Evolutionary conservation across 495 filamentous ascomycete genomes (phyloP).

Genomic region (Penicillium cataractarum): DNA sequence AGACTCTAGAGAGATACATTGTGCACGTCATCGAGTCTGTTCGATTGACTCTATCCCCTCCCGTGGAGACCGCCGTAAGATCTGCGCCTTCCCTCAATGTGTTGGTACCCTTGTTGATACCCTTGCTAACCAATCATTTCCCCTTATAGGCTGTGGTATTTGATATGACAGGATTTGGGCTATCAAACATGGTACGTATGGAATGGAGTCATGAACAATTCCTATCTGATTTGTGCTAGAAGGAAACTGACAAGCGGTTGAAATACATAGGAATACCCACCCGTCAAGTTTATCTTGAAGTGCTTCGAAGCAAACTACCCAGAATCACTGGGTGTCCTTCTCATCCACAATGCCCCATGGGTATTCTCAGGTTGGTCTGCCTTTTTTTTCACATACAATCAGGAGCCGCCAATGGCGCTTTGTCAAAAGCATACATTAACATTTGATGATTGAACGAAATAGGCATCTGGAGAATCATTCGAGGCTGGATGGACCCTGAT

Average conservation of each 20-base stretch:
- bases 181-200: constrained; percentile 83
- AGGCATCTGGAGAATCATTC: constrained; percentile 82
- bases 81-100: not conserved
- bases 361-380: constrained; percentile 70
- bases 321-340: constrained; percentile 77
- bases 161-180: constrained; percentile 88
- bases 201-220: not conserved
- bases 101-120: not conserved
- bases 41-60: constrained; percentile 70
- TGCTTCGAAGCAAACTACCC: constrained; percentile 96
- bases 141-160: constrained; percentile 75
- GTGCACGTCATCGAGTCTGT: constrained; percentile 93
- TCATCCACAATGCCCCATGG: constrained; percentile 92
- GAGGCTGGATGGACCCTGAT: constrained; percentile 89
- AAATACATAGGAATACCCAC: constrained; percentile 75
- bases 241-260: not conserved
- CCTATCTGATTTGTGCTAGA: too few relatives aligned
- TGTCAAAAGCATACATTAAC: not conserved
- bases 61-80: constrained; percentile 85
- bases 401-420: not conserved
- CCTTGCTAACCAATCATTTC: not conserved
- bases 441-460: not conserved
- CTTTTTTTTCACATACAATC: not conserved
- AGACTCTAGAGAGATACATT: constrained; percentile 80
- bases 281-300: constrained; percentile 94